phyloP scores from a whole-genome alignment of 257 asterid genomes.

The Orobanche coerulescens region DNA sequence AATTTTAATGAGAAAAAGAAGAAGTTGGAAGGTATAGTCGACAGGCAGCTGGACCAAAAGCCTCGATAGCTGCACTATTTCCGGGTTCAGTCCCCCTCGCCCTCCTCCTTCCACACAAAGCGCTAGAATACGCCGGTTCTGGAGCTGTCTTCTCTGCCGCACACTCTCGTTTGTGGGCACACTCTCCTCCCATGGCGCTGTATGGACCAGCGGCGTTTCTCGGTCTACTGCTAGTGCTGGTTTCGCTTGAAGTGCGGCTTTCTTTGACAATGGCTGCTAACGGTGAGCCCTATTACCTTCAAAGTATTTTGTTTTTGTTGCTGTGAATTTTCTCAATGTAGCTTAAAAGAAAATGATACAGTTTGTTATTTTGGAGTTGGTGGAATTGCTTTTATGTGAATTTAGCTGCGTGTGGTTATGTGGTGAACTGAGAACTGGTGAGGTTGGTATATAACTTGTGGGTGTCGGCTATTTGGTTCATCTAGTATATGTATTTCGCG shows the following conservation, averaged over 20 bases:
- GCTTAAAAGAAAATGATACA: not conserved
- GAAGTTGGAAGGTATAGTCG: not conserved
- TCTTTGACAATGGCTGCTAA: conserved; percentile 36
- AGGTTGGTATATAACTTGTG: not conserved
- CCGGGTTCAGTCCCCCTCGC: conserved; percentile 11
- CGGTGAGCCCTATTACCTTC: conserved; percentile 31
- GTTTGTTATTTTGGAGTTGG: conserved; percentile 10
- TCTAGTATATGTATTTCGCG: not conserved
- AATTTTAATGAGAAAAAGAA: conserved; percentile 8
- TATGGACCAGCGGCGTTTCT: conserved; percentile 26
- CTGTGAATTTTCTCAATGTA: not conserved
- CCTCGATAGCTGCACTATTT: no score
- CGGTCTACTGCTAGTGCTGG: conserved; percentile 22
- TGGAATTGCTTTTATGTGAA: conserved; percentile 14
- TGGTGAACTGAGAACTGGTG: not conserved
- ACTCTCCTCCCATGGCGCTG: conserved; percentile 42
- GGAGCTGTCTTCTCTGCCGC: conserved; percentile 12
- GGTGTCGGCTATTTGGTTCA: not conserved
- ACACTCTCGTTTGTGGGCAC: conserved; percentile 18
- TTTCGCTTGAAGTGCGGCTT: conserved; percentile 35
- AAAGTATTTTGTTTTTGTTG: not conserved
- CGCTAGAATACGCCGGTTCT: conserved; percentile 28
- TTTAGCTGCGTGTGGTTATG: not conserved
- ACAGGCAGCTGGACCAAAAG: no score
- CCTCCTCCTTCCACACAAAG: conserved; percentile 3